phyloP scores from a whole-genome alignment of 768 basidiomycete genomes.

The Suillus tomentosus region DNA sequence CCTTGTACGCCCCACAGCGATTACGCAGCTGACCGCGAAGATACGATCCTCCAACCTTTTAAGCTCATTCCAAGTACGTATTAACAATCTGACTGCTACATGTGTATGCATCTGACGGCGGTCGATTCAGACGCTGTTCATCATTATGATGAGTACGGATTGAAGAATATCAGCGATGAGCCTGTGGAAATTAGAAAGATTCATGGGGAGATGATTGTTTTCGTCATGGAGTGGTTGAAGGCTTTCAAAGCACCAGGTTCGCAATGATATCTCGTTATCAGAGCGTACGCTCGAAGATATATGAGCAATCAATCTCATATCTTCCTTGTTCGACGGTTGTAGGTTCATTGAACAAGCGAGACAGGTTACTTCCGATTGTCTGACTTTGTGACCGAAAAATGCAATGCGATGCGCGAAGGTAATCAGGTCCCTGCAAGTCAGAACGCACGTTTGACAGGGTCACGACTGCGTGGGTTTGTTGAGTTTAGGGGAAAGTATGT shows the following conservation, averaged over 20 bases:
- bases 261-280: background rate
- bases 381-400: background rate
- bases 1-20: constrained; percentile 83
- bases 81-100: background rate
- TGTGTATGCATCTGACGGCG: constrained; percentile 1
- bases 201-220: constrained; percentile 77
- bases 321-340: background rate
- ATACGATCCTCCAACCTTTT: constrained; percentile 77
- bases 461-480: background rate
- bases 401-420: background rate
- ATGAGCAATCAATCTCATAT: background rate
- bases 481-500: background rate
- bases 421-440: background rate
- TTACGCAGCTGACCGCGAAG: constrained; percentile 65
- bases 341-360: background rate
- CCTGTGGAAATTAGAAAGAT: constrained; percentile 79
- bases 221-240: constrained; percentile 76
- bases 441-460: background rate
- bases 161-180: constrained; percentile 58
- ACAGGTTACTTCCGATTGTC: background rate
- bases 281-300: background rate
- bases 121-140: constrained; percentile 63
- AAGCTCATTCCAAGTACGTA: constrained; percentile 81
- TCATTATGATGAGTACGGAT: constrained; percentile 72
- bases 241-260: constrained; percentile 33